Evolutionary conservation across 2,329 filamentous ascomycete species (phyloP).

Genomic region (Calcarisporium arbuscula): DNA sequence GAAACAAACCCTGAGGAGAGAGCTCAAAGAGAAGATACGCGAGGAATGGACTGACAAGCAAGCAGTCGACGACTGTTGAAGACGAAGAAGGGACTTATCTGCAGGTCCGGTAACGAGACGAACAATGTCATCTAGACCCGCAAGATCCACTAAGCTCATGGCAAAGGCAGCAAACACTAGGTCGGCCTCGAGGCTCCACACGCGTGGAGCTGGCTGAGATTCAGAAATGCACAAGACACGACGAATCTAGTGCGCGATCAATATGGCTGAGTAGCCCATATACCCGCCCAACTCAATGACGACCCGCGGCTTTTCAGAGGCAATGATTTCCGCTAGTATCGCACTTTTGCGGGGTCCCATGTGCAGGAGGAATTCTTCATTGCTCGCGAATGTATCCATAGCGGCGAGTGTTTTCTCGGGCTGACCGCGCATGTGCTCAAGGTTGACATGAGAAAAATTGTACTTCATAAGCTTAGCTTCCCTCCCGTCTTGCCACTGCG

Average conservation of each 20-base stretch:
- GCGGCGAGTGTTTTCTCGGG: conserved; percentile 2
- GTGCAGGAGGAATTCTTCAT: conserved; percentile 56
- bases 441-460: conserved; percentile 4
- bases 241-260: conserved; percentile 63
- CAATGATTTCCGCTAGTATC: conserved; percentile 64
- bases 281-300: conserved; percentile 81
- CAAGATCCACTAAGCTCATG: conserved; percentile 62
- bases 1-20: too few relatives aligned
- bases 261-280: conserved; percentile 72
- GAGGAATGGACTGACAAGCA: too few relatives aligned
- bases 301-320: conserved; percentile 54
- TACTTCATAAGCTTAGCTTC: conserved; percentile 3
- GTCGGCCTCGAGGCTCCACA: conserved; percentile 67
- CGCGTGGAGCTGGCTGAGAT: conserved; percentile 59
- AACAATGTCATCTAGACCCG: conserved; percentile 65
- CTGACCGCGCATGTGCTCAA: background rate
- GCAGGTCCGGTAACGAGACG: conserved; percentile 65
- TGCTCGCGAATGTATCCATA: conserved; percentile 3
- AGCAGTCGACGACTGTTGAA: too few relatives aligned
- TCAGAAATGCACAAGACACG: too few relatives aligned
- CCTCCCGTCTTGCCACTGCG: too few relatives aligned
- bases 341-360: conserved; percentile 69
- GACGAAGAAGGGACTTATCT: conserved; percentile 58
- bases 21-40: too few relatives aligned
- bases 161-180: conserved; percentile 69